These are phyloP conservation scores for Talaromyces sp. DNA, from an alignment of 2,329 filamentous ascomycete genomes.

Conservation along the genomic window DNA sequence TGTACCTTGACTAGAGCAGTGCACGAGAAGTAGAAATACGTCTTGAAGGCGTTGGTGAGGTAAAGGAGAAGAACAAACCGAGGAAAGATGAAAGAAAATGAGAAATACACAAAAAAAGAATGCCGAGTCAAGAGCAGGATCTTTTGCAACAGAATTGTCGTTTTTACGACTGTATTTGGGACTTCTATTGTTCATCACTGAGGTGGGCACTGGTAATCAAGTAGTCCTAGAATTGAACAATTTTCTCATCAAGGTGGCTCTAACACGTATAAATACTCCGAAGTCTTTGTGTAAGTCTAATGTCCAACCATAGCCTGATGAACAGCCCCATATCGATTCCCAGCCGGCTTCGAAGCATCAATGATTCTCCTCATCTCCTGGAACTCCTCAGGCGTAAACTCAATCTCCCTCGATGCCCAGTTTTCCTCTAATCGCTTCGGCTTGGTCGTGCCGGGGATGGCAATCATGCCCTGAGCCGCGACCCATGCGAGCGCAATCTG, in stretches of 20 bases:
- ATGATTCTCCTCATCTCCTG: conserved; percentile 40
- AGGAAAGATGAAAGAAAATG: not conserved
- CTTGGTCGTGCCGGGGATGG: conserved; percentile 49
- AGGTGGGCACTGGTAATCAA: not conserved
- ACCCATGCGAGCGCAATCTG: conserved; percentile 44
- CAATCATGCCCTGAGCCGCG: conserved; percentile 41
- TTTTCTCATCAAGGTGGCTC: not conserved
- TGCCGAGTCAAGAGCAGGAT: not conserved
- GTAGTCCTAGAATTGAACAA: not conserved
- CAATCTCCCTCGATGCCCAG: conserved; percentile 36
- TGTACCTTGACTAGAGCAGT: not conserved
- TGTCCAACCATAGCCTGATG: conserved; percentile 6
- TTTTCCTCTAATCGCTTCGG: conserved; percentile 39
- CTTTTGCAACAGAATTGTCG: not conserved
- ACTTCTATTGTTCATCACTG: not conserved
- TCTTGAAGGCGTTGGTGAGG: not conserved
- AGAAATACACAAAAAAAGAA: not conserved
- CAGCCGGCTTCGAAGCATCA: conserved; percentile 37
- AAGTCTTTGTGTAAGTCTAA: not conserved
- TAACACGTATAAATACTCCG: not conserved
- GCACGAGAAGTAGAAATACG: not conserved
- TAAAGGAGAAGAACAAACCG: not conserved
- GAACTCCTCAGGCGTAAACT: conserved; percentile 38
- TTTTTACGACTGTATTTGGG: not conserved
- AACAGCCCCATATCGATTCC: conserved; percentile 30